Conservation (phyloP, 192 early-diverging fungal species). For the Chytriomyces confervae region DNA sequence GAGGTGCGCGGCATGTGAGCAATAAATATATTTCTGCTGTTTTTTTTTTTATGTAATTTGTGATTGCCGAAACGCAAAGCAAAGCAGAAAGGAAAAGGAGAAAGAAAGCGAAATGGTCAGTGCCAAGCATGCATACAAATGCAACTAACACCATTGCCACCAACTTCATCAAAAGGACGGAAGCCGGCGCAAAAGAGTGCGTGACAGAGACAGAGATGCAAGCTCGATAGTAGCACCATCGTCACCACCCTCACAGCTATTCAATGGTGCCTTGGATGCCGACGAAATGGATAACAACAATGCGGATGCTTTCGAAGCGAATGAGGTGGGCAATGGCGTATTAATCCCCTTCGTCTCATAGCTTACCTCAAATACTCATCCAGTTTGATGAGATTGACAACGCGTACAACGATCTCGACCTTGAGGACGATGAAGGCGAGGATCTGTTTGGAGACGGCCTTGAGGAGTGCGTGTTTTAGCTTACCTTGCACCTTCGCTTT, state of each 20-base stretch:
- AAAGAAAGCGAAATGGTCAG: too few relatives aligned
- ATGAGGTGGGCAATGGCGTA: constrained; percentile 55
- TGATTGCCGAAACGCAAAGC: too few relatives aligned
- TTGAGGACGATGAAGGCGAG: constrained; percentile 80
- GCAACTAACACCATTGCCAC: too few relatives aligned
- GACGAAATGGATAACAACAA: constrained; percentile 4
- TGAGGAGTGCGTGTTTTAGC: constrained; percentile 65
- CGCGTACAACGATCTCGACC: constrained; percentile 48
- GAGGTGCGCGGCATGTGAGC: too few relatives aligned
- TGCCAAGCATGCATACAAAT: too few relatives aligned
- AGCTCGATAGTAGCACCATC: constrained; percentile 1
- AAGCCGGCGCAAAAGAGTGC: too few relatives aligned
- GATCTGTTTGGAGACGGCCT: constrained; percentile 89
- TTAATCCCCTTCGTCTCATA: constrained; percentile 37
- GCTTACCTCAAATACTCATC: too few relatives aligned
- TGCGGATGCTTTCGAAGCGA: neutral
- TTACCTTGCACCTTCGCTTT: neutral
- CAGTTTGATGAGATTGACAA: constrained; percentile 60
- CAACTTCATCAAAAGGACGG: too few relatives aligned
- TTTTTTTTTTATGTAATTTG: too few relatives aligned
- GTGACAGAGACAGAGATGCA: too few relatives aligned
- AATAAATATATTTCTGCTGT: too few relatives aligned
- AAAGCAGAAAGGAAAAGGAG: too few relatives aligned
- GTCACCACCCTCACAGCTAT: neutral
- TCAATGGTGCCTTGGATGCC: neutral